Base-by-base conservation (phyloP, 2,329 filamentous ascomycete genomes). In the Ascomycota sp. region DNA sequence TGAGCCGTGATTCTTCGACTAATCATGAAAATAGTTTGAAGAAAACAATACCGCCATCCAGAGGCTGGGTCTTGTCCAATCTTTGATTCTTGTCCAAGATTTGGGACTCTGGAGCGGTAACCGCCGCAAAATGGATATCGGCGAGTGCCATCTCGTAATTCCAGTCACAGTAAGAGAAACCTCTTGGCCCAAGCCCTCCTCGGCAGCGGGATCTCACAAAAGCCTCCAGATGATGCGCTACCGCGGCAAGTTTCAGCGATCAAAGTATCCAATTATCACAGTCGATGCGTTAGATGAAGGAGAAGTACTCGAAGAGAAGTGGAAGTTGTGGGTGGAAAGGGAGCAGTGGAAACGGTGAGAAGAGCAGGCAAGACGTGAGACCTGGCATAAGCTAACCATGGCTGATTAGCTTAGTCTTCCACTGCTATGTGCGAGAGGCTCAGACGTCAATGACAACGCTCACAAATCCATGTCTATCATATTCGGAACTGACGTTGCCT, bases 341-440 rank as follows among this genome's bases (percentile, higher is more conserved):
- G 75, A 80, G 44, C 71, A 68, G 3, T 76, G 68, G 54, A 76
- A 78, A 46, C 63, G 73, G 54, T 66, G n/a, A n/a, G n/a, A n/a
- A n/a, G n/a, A n/a, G n/a, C n/a, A n/a, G n/a, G n/a, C n/a, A n/a
- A n/a, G n/a, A n/a, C n/a, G n/a, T n/a, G n/a, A n/a, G n/a, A n/a
- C n/a, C n/a, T n/a, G n/a, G n/a, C n/a, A n/a, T n/a, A n/a, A n/a
- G n/a, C n/a, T n/a, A n/a, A n/a, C n/a, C 32, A 25, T 7, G 25
- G n/a, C 7, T 2, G n/a, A n/a, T 1, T 30, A 65, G 66, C 27
- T 63, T 82, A 2, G 66, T 68, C 3, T 72, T 76, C 38, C 70
- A 75, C 44, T 55, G 68, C 10, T 76, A 76, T 41, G 51, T 74
- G 6, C 63, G 72, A 36, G 76, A 81, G 43, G 61, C 71, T 0